Percentiles rank a stretch among this genome's conserved stretches.
Conservation (phyloP, 192 early-diverging fungal species). For the Lunasporangiospora selenospora region DNA sequence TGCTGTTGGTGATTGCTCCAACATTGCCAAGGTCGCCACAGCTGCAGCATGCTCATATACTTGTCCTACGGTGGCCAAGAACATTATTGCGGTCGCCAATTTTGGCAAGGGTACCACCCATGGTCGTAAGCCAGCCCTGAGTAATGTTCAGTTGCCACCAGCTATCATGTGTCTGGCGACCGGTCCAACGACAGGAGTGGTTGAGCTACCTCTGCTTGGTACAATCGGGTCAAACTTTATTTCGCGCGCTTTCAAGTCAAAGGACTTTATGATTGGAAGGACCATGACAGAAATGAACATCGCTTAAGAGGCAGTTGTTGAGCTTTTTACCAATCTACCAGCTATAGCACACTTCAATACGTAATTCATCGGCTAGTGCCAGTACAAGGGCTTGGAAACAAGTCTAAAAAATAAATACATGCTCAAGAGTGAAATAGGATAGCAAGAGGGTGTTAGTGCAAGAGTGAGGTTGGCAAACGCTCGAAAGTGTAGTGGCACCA, state of each 20-base stretch:
- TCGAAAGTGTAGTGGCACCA: too few relatives aligned
- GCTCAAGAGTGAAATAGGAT: too few relatives aligned
- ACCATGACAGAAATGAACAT: constrained; percentile 9
- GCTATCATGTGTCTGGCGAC: constrained; percentile 30
- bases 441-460: too few relatives aligned
- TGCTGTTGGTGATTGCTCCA: constrained; percentile 59
- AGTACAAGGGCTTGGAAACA: too few relatives aligned
- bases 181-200: constrained; percentile 23
- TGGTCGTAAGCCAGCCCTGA: neutral
- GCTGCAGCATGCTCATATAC: constrained; percentile 9
- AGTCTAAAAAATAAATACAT: too few relatives aligned
- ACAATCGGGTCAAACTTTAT: constrained; percentile 15
- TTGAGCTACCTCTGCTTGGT: constrained; percentile 18
- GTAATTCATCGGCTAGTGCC: too few relatives aligned
- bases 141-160: neutral
- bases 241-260: constrained; percentile 31
- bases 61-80: constrained; percentile 23
- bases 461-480: too few relatives aligned
- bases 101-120: neutral
- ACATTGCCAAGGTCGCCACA: constrained; percentile 29
- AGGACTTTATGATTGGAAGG: constrained; percentile 35
- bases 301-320: too few relatives aligned
- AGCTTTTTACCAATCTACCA: too few relatives aligned
- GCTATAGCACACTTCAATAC: too few relatives aligned
- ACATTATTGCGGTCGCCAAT: constrained; percentile 9